These are phyloP conservation scores for Gastrolobium villosum DNA, from an alignment of 306 rosid genomes.

Conservation along the genomic window DNA sequence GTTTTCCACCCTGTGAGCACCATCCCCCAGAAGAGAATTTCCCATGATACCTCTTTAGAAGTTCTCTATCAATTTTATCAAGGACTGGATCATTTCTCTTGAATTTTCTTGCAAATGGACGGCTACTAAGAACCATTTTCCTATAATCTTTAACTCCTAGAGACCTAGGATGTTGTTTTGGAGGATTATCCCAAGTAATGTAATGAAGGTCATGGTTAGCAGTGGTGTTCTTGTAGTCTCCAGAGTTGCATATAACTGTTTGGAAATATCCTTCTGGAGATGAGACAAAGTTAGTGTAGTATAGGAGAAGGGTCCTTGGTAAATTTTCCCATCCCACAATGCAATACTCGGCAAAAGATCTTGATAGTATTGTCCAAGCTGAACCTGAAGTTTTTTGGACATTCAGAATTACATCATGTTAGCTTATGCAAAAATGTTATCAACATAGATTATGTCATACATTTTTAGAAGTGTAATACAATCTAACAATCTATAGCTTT, in stretches of 20 bases:
- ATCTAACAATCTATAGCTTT: not conserved
- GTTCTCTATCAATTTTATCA: conserved; percentile 75
- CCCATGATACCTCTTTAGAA: conserved; percentile 64
- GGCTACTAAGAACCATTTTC: conserved; percentile 69
- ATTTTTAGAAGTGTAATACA: not conserved
- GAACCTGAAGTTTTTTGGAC: conserved; percentile 67
- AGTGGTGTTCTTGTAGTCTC: conserved; percentile 73
- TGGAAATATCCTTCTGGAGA: conserved; percentile 96
- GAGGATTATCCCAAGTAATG: conserved; percentile 93
- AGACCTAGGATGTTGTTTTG: conserved; percentile 91
- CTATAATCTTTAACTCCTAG: conserved; percentile 70
- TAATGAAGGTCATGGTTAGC: conserved; percentile 91
- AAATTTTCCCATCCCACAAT: conserved; percentile 92
- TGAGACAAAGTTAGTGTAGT: conserved; percentile 91
- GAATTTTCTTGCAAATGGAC: conserved; percentile 92
- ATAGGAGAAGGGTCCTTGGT: conserved; percentile 93
- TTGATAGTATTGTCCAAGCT: conserved; percentile 92
- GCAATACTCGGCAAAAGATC: conserved; percentile 88
- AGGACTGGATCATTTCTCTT: conserved; percentile 71
- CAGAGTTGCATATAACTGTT: conserved; percentile 84
- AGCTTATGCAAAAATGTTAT: conserved; percentile 9
- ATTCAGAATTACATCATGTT: conserved; percentile 13
- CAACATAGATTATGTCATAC: conserved; percentile 14
- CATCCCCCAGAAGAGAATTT: conserved; percentile 75
- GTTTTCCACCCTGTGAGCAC: conserved; percentile 64